These are phyloP conservation scores for Paramyrothecium sp. DNA, from an alignment of 2,329 filamentous ascomycete species.

Conservation along the genomic window DNA sequence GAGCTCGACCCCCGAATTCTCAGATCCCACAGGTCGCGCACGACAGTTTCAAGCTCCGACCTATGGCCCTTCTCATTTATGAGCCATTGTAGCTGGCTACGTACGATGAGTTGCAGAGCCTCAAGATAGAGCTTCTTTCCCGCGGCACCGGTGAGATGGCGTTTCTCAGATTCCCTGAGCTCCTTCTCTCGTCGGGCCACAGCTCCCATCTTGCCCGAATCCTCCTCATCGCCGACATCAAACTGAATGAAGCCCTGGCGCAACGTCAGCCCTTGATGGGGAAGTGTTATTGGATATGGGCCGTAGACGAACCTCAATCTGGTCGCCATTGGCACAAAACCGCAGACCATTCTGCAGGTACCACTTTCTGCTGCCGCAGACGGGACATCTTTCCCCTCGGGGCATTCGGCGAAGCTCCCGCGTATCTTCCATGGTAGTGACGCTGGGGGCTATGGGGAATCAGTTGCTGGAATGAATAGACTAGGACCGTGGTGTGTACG, in stretches of 20 bases:
- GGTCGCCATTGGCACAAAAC: constrained; percentile 80
- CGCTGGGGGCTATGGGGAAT: not conserved
- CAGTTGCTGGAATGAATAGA: not conserved
- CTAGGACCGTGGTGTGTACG: not conserved
- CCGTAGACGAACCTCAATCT: constrained; percentile 60
- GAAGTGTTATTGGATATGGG: constrained; percentile 2
- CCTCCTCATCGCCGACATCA: constrained; percentile 66
- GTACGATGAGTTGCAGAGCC: constrained; percentile 78
- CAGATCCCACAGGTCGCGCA: constrained; percentile 83
- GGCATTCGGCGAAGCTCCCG: constrained; percentile 49
- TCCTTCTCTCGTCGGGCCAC: constrained; percentile 58
- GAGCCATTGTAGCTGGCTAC: constrained; percentile 77
- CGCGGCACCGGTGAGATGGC: constrained; percentile 61
- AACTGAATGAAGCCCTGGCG: constrained; percentile 53
- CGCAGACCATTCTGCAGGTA: constrained; percentile 73
- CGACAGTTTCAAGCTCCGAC: constrained; percentile 71
- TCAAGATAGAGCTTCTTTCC: constrained; percentile 81
- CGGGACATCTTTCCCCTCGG: constrained; percentile 53
- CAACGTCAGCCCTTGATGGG: not conserved
- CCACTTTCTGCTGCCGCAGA: constrained; percentile 71
- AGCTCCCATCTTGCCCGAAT: constrained; percentile 60
- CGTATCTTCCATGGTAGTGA: constrained; percentile 34
- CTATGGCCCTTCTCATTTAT: constrained; percentile 65
- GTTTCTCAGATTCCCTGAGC: constrained; percentile 48
- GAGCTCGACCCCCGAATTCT: constrained; percentile 49